phyloP scores from a whole-genome alignment of 805 yeast genomes.

The Wickerhamiella domercqiae region DNA sequence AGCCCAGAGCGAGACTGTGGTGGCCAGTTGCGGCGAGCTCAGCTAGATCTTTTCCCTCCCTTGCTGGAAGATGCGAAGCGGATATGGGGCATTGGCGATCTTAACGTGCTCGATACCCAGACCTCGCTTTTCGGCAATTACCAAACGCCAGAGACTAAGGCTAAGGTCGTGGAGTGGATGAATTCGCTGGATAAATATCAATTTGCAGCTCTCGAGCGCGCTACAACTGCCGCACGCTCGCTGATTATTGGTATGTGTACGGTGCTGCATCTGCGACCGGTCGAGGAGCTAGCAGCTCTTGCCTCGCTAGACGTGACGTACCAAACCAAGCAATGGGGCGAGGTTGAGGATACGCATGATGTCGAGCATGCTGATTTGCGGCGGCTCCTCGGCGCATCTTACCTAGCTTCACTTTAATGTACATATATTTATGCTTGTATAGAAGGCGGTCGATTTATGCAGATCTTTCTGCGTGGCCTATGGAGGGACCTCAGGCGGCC shows the following conservation, averaged over 20 bases:
- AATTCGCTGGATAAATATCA: constrained; percentile 53
- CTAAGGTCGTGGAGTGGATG: constrained; percentile 52
- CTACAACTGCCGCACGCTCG: constrained; percentile 75
- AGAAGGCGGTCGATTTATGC: background rate
- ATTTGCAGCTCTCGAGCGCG: constrained; percentile 75
- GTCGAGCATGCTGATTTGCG: constrained; percentile 85
- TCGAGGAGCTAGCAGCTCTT: constrained; percentile 60
- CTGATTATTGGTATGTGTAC: constrained; percentile 66
- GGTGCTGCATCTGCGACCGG: constrained; percentile 29
- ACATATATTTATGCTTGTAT: background rate
- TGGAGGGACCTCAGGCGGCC: no score
- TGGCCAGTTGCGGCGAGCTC: constrained; percentile 67
- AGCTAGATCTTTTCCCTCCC: constrained; percentile 62
- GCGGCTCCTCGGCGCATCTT: constrained; percentile 68
- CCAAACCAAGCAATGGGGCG: constrained; percentile 93
- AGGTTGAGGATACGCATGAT: constrained; percentile 96
- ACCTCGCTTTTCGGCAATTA: constrained; percentile 64
- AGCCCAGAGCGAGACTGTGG: constrained; percentile 70
- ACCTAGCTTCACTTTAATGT: constrained; percentile 31
- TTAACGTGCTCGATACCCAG: constrained; percentile 66
- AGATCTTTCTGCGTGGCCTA: no score
- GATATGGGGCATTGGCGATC: constrained; percentile 31
- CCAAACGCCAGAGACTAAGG: constrained; percentile 46
- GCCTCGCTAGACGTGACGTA: constrained; percentile 68
- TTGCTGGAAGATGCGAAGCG: constrained; percentile 52